Evolutionary conservation across 257 asterid genomes (phyloP).

Genomic region (Marsdenia floribunda): DNA sequence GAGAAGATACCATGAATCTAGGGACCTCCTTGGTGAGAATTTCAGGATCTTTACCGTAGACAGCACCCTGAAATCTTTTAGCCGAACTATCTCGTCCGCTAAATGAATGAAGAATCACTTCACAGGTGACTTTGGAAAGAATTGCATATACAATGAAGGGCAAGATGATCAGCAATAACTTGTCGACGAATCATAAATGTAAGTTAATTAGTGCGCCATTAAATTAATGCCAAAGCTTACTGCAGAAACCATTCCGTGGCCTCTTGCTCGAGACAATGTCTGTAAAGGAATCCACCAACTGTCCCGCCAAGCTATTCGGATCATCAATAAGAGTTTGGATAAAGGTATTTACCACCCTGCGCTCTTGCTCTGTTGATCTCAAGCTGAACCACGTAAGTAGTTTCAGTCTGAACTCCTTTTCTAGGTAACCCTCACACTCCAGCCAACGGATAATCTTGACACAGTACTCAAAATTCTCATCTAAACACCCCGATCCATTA

Average conservation of each 20-base stretch:
- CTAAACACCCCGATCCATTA: conserved; percentile 49
- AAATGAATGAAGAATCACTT: conserved; percentile 22
- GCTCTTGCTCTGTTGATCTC: conserved; percentile 83
- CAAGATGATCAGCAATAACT: conserved; percentile 22
- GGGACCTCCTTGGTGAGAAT: conserved; percentile 11
- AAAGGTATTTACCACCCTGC: conserved; percentile 82
- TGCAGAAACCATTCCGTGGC: conserved; percentile 43
- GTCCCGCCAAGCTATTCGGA: conserved; percentile 76
- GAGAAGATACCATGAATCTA: conserved; percentile 4
- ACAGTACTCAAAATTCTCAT: conserved; percentile 80
- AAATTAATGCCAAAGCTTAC: conserved; percentile 45
- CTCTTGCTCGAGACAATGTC: conserved; percentile 40
- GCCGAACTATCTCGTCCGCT: conserved; percentile 17
- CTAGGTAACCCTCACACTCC: conserved; percentile 79
- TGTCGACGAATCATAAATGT: conserved; percentile 15
- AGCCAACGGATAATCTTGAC: conserved; percentile 83
- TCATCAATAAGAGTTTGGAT: conserved; percentile 75
- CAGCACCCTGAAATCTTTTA: conserved; percentile 11
- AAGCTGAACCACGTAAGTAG: conserved; percentile 92
- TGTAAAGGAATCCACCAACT: conserved; percentile 49
- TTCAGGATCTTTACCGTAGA: conserved; percentile 11
- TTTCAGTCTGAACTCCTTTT: conserved; percentile 71
- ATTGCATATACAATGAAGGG: conserved; percentile 27
- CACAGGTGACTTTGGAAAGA: conserved; percentile 19
- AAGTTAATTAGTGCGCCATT: conserved; percentile 9